Conservation (phyloP, 2,329 filamentous ascomycete genomes). For the Ramularia endophylla region DNA sequence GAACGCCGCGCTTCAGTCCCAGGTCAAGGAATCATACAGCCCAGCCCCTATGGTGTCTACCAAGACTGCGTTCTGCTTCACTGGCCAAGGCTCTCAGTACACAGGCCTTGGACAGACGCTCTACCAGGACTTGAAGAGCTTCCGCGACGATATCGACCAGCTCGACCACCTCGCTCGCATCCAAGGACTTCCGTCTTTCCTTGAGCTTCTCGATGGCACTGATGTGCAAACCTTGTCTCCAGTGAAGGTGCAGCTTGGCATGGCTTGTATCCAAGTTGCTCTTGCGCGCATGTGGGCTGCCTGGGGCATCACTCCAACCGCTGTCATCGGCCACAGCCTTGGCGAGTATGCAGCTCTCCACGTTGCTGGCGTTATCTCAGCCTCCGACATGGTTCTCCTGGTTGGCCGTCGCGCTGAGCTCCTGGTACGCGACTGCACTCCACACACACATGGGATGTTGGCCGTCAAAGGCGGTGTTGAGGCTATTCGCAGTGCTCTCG, state of each 20-base stretch:
- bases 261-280: slow-evolving; percentile 49
- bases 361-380: slow-evolving; percentile 64
- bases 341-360: slow-evolving; percentile 70
- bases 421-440: slow-evolving; percentile 58
- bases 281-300: slow-evolving; percentile 48
- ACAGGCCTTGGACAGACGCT: slow-evolving; percentile 46
- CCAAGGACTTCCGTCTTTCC: slow-evolving; percentile 44
- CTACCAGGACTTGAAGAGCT: slow-evolving; percentile 43
- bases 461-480: slow-evolving; percentile 50
- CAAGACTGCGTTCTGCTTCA: slow-evolving; percentile 48
- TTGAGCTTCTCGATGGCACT: slow-evolving; percentile 44
- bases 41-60: slow-evolving; percentile 49
- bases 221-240: slow-evolving; percentile 47
- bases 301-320: slow-evolving; percentile 49
- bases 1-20: slow-evolving; percentile 40
- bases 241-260: slow-evolving; percentile 47
- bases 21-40: slow-evolving; percentile 46
- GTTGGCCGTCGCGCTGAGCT: slow-evolving; percentile 64
- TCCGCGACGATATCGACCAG: slow-evolving; percentile 46
- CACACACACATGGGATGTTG: slow-evolving; percentile 62
- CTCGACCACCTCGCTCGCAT: slow-evolving; percentile 43
- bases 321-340: slow-evolving; percentile 54
- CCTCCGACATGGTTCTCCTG: slow-evolving; percentile 64
- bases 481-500: slow-evolving; percentile 48
- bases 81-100: slow-evolving; percentile 49